Evolutionary conservation across 2,329 filamentous ascomycete species (phyloP), one percentile per base, ranked within the genome.

Genomic region (Fusarium torreyae): DNA sequence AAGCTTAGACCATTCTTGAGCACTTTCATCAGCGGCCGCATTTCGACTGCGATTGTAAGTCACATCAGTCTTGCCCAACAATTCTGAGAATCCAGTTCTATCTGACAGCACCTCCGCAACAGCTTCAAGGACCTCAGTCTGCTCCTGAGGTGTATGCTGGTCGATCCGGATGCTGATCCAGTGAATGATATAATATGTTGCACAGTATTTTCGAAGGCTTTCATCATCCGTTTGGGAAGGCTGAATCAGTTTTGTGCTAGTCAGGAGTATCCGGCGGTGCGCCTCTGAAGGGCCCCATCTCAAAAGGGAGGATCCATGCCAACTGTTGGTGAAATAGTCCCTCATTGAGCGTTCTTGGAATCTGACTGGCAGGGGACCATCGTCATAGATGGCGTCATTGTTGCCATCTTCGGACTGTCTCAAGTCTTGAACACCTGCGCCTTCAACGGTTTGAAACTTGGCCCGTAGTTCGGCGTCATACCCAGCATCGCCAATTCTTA

Each of bases 311-410:
- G 59, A 43, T 36, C 61, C 63, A 3, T 50, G 58, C n/a, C 60
- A 62, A 4, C 39, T 48, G 1, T 51, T 63, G 8, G 53, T 55
- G 22, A 77, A 77, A 17, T 75, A 78, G 0, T 67, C 36, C 6
- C 73, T 64, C 76, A 78, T 77, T 1, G 75, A 77, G 0, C 76
- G 71, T 24, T 77, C 76, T 7, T 74, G 57, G 11, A 78, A 77
- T 8, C 75, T 75, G 14, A 78, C 73, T 0, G 70, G 69, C 2
- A 78, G 57, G 1, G 54, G 42, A 0, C 70, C 76, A 31, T 78
- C 76, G 8, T 76, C 63, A 14, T 76, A 78, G 5, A 68, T 46
- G 0, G 55, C 39, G 2, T 75, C 72, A 1, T 64, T 59, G 2
- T 68, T 51, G 8, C 42, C 28, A 0, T 69, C 66, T 0, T 57